These are phyloP conservation scores for Kodamaea fungicola DNA, from an alignment of 1,139 yeast species.

Conservation along the genomic window DNA sequence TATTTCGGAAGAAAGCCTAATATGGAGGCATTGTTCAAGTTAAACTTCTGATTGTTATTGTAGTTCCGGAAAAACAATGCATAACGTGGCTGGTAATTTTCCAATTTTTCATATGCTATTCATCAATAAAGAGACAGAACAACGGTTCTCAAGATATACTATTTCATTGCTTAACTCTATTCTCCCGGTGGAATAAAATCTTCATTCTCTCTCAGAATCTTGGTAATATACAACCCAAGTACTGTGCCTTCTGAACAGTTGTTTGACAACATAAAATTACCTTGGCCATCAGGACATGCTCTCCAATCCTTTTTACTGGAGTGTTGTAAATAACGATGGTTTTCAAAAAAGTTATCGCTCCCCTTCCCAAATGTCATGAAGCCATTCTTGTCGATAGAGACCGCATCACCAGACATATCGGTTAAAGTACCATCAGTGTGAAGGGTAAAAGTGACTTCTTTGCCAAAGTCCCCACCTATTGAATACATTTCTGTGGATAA, in stretches of 20 bases:
- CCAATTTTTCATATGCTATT: too few relatives aligned
- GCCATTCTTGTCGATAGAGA: constrained; percentile 1
- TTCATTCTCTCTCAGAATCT: neutral
- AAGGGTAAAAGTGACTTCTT: constrained; percentile 1
- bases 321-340: constrained; percentile 4
- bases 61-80: too few relatives aligned
- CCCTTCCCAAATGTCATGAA: neutral
- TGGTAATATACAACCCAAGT: constrained; percentile 2
- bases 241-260: constrained; percentile 5
- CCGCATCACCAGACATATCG: constrained; percentile 5
- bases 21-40: too few relatives aligned
- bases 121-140: too few relatives aligned
- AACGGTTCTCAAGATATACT: too few relatives aligned
- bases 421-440: constrained; percentile 4
- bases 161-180: neutral
- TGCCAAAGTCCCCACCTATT: constrained; percentile 4
- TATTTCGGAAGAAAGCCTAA: too few relatives aligned
- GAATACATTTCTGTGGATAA: neutral
- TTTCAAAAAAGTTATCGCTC: constrained; percentile 2
- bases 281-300: constrained; percentile 3
- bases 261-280: constrained; percentile 2
- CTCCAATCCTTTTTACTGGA: constrained; percentile 5
- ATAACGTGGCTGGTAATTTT: too few relatives aligned
- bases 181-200: too few relatives aligned
- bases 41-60: too few relatives aligned